phyloP scores from a whole-genome alignment of 2,329 filamentous ascomycete genomes.

The Chalara sp. region DNA sequence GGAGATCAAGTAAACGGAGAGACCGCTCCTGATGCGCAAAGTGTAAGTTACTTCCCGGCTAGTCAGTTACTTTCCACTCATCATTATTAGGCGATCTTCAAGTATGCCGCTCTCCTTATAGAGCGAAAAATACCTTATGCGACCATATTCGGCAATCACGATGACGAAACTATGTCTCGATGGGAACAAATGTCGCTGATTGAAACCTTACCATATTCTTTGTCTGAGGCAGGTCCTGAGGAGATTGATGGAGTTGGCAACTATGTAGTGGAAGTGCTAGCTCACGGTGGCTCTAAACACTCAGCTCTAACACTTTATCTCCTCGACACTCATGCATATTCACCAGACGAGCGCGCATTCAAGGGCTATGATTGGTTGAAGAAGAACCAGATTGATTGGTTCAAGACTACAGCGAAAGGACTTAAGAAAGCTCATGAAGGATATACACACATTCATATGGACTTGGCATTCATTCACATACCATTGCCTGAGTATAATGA shows the following conservation, averaged over 20 bases:
- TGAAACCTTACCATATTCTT: constrained; percentile 79
- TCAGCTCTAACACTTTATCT: constrained; percentile 93
- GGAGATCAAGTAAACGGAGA: constrained; percentile 96
- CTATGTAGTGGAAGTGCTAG: constrained; percentile 86
- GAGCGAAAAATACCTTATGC: constrained; percentile 87
- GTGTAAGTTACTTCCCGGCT: constrained; percentile 40
- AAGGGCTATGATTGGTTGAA: constrained; percentile 98
- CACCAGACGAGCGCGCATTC: constrained; percentile 79
- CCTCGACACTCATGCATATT: constrained; percentile 87
- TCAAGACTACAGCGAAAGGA: constrained; percentile 67
- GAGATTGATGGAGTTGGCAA: constrained; percentile 89
- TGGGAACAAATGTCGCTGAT: constrained; percentile 77
- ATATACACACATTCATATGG: constrained; percentile 89
- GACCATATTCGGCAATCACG: constrained; percentile 94
- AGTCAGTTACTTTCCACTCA: constrained; percentile 14
- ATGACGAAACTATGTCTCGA: constrained; percentile 82
- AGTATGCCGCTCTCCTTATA: constrained; percentile 78
- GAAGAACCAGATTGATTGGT: constrained; percentile 90
- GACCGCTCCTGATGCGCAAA: constrained; percentile 84
- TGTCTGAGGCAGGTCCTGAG: constrained; percentile 76
- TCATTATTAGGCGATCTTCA: constrained; percentile 69
- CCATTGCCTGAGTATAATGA: constrained; percentile 83
- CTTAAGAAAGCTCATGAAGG: constrained; percentile 73
- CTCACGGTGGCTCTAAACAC: constrained; percentile 71
- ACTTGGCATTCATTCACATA: constrained; percentile 96